These are phyloP conservation scores for Dendryphion nanum DNA, from an alignment of 2,329 filamentous ascomycete genomes.

Conservation along the genomic window DNA sequence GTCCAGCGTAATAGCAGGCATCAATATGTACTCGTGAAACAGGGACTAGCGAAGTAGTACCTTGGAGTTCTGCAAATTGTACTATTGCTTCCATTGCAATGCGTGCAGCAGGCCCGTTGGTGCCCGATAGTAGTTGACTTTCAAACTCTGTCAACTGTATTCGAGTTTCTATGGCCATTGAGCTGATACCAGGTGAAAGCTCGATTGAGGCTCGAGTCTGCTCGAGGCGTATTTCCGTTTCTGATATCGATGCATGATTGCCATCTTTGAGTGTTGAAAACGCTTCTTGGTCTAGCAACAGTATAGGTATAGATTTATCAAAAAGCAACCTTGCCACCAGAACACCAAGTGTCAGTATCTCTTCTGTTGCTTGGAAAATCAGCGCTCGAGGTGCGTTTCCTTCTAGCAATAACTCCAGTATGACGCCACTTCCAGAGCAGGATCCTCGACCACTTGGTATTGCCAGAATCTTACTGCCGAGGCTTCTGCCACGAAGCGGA, in stretches of 20 bases:
- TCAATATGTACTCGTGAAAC: constrained; percentile 46
- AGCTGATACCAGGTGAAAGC: background rate
- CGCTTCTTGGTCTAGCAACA: constrained; percentile 24
- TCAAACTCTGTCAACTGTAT: background rate
- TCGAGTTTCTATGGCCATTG: background rate
- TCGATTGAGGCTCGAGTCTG: background rate
- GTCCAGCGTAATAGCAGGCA: constrained; percentile 43
- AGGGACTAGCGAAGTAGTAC: constrained; percentile 27
- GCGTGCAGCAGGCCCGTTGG: constrained; percentile 32
- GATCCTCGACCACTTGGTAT: constrained; percentile 50
- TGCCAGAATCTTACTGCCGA: constrained; percentile 40
- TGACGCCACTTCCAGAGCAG: constrained; percentile 46
- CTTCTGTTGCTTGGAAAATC: constrained; percentile 43
- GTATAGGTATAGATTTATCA: constrained; percentile 40
- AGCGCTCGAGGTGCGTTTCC: constrained; percentile 40
- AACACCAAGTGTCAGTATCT: constrained; percentile 48
- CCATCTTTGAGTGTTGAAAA: constrained; percentile 15
- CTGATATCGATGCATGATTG: background rate
- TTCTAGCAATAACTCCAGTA: constrained; percentile 48
- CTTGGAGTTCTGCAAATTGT: constrained; percentile 36
- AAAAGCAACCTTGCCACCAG: constrained; percentile 46
- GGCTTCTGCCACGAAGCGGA: constrained; percentile 33
- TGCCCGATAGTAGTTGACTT: constrained; percentile 13
- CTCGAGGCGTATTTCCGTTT: background rate
- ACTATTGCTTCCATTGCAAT: constrained; percentile 42